Base-by-base conservation (phyloP, 306 rosid species). In the Cucurbita maxima region DNA sequence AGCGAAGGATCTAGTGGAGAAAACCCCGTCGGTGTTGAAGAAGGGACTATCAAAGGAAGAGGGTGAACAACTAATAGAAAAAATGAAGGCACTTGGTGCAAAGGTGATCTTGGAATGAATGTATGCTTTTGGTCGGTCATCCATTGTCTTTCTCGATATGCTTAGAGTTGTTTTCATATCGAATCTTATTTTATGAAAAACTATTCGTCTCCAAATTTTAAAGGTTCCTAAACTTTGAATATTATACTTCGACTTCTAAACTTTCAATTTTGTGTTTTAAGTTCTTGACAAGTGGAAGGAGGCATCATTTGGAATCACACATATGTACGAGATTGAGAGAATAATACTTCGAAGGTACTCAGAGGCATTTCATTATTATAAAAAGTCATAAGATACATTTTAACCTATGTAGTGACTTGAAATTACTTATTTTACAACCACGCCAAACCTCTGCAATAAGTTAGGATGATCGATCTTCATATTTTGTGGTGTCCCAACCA, bases 11-110 rank as follows among this genome's bases (percentile, higher is more conserved):
- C 71, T 89, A 75, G 96, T 89, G 62, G 98, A 88, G 72, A 92
- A 92, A 82, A 74, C 92, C 57, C 98, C 98, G 0, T 70, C 96
- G 0, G 77, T 92, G 77, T 80, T 90, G 18, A 92, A 89, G 89
- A 88, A 75, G 47, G 97, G 96, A 16, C 72, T 92, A 70, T 85
- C 97, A 40, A 92, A 92, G 89, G 97, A 89, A 80, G 96, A 92
- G 76, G 95, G 88, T 68, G 97, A 89, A 71, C 90, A 89, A 57
- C 72, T 92, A 54, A 64, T 92, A 3, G 97, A 92, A 84, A 92
- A 92, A 82, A 13, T 90, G 89, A 90, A 87, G 86, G 91, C 96
- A 73, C 86, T 92, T 55, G 96, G 98, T 10, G 98, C 96, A 8
- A 88, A 87, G 72, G 96, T 92, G 77, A 82, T 90, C 72, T 75